phyloP scores from a whole-genome alignment of 805 yeast species.

The Alloascoidea africana region DNA sequence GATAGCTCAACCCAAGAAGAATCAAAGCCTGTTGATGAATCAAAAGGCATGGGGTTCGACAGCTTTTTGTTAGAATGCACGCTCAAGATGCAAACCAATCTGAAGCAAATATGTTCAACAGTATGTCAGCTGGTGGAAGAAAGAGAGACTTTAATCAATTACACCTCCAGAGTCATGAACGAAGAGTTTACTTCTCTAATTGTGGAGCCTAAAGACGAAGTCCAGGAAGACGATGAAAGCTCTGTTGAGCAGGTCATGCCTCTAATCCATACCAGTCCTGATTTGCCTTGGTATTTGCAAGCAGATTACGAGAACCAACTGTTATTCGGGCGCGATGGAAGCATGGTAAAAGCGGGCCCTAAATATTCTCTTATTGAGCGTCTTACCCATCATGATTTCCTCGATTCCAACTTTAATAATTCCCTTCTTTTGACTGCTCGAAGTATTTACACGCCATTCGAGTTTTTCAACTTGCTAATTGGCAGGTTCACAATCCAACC shows the following conservation, averaged over 20 bases:
- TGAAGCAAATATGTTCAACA: neutral
- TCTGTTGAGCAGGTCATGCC: neutral
- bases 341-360: conserved; percentile 55
- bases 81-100: neutral
- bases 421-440: conserved; percentile 48
- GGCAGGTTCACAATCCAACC: conserved; percentile 46
- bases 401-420: conserved; percentile 40
- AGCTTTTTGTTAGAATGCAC: neutral
- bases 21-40: too few relatives aligned
- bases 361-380: conserved; percentile 54
- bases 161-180: conserved; percentile 67
- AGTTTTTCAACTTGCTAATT: conserved; percentile 36
- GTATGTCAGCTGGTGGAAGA: conserved; percentile 53
- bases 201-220: neutral
- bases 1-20: too few relatives aligned
- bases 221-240: conserved; percentile 17
- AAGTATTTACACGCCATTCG: conserved; percentile 45
- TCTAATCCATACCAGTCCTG: neutral
- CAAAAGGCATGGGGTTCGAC: neutral
- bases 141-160: conserved; percentile 52
- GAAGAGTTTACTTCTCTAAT: conserved; percentile 29
- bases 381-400: conserved; percentile 48
- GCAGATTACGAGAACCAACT: conserved; percentile 26
- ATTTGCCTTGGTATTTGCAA: conserved; percentile 27
- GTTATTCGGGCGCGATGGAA: conserved; percentile 45